Evolutionary conservation across 371 early-diverging fungal genomes (phyloP), one percentile per base, ranked within the genome.

Genomic region (Rhizopus stolonifer): DNA sequence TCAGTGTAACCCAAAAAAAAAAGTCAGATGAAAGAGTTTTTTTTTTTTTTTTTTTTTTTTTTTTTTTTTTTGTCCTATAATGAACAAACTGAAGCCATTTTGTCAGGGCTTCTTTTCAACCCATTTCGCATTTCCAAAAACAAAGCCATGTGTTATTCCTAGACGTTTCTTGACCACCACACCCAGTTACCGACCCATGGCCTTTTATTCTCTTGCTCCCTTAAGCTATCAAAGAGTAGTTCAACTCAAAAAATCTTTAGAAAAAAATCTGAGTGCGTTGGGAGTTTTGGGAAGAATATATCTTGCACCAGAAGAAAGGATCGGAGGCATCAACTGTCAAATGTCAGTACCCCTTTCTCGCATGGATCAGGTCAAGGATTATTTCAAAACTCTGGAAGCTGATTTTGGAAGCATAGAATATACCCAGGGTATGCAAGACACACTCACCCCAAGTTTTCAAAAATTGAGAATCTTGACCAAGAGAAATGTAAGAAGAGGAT

Each of bases 241-340:
- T 15, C 13, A 25, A 38, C 54, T 73, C 31, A 55, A 59, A 25
- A 46, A 52, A 10, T 47, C 14, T 10, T 49, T 73, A 5, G 53
- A 51, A 43, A 66, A 42, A 4, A 64, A 71, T 21, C 55, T 86
- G 11, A 53, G 62, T 7, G 32, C 54, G 10, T 60, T 85, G 45
- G 76, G 74, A 42, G 72, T 86, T 8, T 72, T 84, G 4, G 90
- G 90, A 11, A 72, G 90, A 18, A 84, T 90, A 17, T 90, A 90
- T 58, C 50, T 90, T 21, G 80, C 84, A 14, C 68, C 77, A 22
- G 79, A 83, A 48, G 31, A 34, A 25, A 69, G 72, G 7, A 64
- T 72, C 29, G 70, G 74, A 18, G 90, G 90, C 0, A 84, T 90
- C 69, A 90, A 90, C 54, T 87, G 86, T 25, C 91, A 90, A 69